Percentiles rank a stretch among this genome's conserved stretches.
Evolutionary conservation across 129 eudicot genomes (phyloP).

Genomic region (Sambucus nigra): DNA sequence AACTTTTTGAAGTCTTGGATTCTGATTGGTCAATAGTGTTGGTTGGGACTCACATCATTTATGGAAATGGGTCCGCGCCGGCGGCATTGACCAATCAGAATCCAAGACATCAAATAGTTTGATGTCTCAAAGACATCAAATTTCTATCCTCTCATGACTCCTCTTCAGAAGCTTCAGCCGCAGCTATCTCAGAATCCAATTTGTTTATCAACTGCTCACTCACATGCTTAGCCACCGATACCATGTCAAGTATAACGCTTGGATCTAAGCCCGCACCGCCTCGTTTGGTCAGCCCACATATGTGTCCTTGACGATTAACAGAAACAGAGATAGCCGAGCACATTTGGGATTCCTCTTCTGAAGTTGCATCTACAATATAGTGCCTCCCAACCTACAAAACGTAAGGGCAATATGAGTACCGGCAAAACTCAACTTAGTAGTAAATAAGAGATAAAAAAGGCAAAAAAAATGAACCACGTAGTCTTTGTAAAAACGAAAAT

Average conservation of each 20-base stretch:
- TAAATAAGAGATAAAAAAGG: neutral
- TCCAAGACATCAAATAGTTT: no score
- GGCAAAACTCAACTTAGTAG: no score
- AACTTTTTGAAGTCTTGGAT: no score
- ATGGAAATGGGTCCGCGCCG: no score
- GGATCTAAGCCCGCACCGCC: slow-evolving; percentile 89
- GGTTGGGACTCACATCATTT: no score
- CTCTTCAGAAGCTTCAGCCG: slow-evolving; percentile 76
- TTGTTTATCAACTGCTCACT: slow-evolving; percentile 71
- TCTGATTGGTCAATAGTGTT: no score
- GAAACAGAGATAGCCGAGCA: slow-evolving; percentile 77
- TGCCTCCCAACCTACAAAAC: slow-evolving; percentile 70
- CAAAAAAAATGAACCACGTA: no score
- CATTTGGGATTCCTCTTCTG: slow-evolving; percentile 97
- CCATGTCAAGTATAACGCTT: slow-evolving; percentile 78
- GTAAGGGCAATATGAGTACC: neutral
- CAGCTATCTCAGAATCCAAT: slow-evolving; percentile 84
- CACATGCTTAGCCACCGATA: slow-evolving; percentile 70
- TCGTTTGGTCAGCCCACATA: slow-evolving; percentile 81
- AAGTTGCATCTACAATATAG: slow-evolving; percentile 86
- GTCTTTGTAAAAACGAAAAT: no score
- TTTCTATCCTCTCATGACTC: slow-evolving; percentile 28
- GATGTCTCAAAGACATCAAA: no score
- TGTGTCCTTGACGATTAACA: slow-evolving; percentile 50
- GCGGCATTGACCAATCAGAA: no score